These are phyloP conservation scores for Talaromyces funiculosus DNA, from an alignment of 2,329 filamentous ascomycete genomes.

Conservation along the genomic window DNA sequence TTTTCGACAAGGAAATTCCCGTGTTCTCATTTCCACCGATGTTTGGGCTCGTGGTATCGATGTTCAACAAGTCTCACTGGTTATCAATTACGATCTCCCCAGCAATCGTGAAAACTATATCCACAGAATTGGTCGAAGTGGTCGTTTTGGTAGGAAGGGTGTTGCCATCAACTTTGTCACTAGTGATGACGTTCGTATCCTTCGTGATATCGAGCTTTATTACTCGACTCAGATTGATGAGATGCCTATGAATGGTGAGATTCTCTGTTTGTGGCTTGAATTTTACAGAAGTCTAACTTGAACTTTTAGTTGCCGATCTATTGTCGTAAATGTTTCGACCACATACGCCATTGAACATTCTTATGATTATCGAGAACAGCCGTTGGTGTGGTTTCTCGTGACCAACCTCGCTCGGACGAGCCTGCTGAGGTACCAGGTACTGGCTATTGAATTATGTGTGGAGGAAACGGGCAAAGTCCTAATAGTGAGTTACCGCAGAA, in stretches of 20 bases:
- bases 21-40: conserved; percentile 94
- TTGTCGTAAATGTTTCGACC: conserved; percentile 22
- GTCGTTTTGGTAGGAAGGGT: conserved; percentile 94
- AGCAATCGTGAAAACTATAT: conserved; percentile 99
- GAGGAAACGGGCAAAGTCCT: conserved; percentile 14
- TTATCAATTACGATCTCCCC: conserved; percentile 98
- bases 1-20: conserved; percentile 91
- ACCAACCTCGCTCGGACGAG: background rate
- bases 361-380: no score
- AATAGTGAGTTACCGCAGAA: conserved; percentile 11
- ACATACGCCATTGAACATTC: conserved; percentile 23
- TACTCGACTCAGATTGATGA: conserved; percentile 97
- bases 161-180: conserved; percentile 99
- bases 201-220: conserved; percentile 94
- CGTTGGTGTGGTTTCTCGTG: background rate
- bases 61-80: conserved; percentile 94
- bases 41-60: conserved; percentile 98
- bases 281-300: conserved; percentile 1
- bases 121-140: conserved; percentile 92
- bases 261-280: conserved; percentile 19
- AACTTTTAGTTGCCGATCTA: conserved; percentile 20
- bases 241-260: conserved; percentile 92
- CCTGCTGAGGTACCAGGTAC: conserved; percentile 10
- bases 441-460: conserved; percentile 10
- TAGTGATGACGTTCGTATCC: conserved; percentile 92